These are phyloP conservation scores for Tanacetum coccineum DNA, from an alignment of 129 eudicot genomes.

Conservation along the genomic window DNA sequence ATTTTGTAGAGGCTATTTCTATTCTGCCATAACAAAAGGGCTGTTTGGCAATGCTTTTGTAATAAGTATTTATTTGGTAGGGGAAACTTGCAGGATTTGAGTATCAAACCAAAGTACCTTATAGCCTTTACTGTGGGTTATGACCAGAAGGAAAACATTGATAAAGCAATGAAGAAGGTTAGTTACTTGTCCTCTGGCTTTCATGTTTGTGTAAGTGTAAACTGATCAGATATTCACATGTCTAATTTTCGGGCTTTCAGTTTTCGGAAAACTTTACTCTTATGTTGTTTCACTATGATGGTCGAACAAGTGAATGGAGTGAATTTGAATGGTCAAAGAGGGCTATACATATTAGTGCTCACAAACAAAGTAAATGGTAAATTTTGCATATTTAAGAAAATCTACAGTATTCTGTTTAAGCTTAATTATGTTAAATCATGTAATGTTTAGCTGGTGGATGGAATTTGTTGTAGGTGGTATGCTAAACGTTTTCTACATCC, in stretches of 20 bases:
- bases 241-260: slow-evolving; percentile 34
- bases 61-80: slow-evolving; percentile 15
- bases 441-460: background rate
- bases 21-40: background rate
- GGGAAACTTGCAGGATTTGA: slow-evolving; percentile 51
- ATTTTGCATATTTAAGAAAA: background rate
- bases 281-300: slow-evolving; percentile 81
- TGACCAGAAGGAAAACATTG: slow-evolving; percentile 57
- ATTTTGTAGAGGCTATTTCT: background rate
- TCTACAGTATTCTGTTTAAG: background rate
- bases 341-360: slow-evolving; percentile 80
- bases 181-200: background rate
- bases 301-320: slow-evolving; percentile 76
- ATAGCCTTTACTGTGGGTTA: slow-evolving; percentile 76
- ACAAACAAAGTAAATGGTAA: slow-evolving; percentile 79
- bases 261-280: slow-evolving; percentile 68
- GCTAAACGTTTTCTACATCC: slow-evolving; percentile 91
- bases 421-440: slow-evolving; percentile 7
- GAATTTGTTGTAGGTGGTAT: slow-evolving; percentile 66
- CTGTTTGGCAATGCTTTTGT: slow-evolving; percentile 2
- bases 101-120: slow-evolving; percentile 60
- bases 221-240: background rate
- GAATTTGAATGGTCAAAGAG: slow-evolving; percentile 87
- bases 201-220: background rate
- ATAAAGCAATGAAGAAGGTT: slow-evolving; percentile 78